phyloP scores from a whole-genome alignment of 495 filamentous ascomycete genomes.

The Schizothecium vesticola region DNA sequence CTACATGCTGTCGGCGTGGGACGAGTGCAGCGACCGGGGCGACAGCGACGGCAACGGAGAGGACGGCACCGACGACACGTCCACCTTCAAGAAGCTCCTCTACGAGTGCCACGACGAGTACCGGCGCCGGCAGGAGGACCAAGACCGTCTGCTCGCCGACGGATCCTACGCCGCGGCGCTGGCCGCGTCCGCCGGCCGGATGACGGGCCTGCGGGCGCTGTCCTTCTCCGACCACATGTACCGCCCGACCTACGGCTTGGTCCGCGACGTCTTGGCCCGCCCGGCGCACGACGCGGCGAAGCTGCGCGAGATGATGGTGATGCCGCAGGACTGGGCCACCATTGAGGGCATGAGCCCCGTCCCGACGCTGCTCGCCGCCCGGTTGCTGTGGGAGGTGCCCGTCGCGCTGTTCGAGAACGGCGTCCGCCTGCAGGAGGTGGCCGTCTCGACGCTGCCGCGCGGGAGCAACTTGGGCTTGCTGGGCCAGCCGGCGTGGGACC shows the following conservation, averaged over 20 bases:
- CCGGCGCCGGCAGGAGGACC: not conserved
- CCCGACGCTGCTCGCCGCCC: not conserved
- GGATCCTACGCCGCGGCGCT: not conserved
- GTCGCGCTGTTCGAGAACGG: not conserved
- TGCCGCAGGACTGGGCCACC: not conserved
- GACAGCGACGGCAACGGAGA: too few species aligned
- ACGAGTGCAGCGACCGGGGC: not conserved
- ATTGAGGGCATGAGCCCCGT: not conserved
- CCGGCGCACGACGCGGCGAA: not conserved
- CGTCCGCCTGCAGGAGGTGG: not conserved
- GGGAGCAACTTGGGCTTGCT: not conserved
- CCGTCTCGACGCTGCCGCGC: not conserved
- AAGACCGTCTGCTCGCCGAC: not conserved
- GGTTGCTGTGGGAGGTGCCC: not conserved
- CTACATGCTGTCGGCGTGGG: not conserved
- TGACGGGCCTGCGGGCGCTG: not conserved
- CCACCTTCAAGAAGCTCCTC: not conserved
- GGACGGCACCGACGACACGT: too few species aligned
- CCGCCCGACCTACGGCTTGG: not conserved
- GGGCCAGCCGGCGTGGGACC: not conserved
- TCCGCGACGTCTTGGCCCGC: not conserved
- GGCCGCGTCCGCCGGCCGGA: not conserved
- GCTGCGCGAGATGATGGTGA: not conserved
- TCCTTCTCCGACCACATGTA: not conserved
- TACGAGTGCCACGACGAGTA: not conserved